Percentiles rank a stretch among this genome's conserved stretches.
Evolutionary conservation across 2,329 filamentous ascomycete species (phyloP).

Genomic region (Cordyceps militaris): DNA sequence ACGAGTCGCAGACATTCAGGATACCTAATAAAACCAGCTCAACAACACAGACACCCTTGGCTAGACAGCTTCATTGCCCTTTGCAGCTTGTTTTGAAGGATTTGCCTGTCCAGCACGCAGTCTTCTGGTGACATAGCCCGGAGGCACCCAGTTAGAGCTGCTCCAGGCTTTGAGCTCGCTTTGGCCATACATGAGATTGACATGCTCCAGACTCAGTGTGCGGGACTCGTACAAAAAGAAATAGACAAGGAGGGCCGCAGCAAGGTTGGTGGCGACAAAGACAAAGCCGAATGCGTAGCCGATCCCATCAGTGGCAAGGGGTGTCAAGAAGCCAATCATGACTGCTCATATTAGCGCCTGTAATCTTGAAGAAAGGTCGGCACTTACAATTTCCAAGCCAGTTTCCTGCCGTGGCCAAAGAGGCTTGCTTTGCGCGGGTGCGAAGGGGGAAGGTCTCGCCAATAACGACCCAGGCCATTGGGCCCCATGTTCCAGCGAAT

Average conservation of each 20-base stretch:
- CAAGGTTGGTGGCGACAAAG: conserved; percentile 55
- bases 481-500: conserved; percentile 64
- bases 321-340: conserved; percentile 61
- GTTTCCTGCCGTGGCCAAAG: conserved; percentile 47
- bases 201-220: conserved; percentile 60
- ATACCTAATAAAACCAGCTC: no score
- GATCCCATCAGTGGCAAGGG: conserved; percentile 55
- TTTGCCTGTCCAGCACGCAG: conserved; percentile 23
- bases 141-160: conserved; percentile 46
- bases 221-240: conserved; percentile 64
- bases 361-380: not conserved
- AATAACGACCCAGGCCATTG: conserved; percentile 61
- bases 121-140: conserved; percentile 36
- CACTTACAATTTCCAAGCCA: conserved; percentile 52
- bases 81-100: not conserved
- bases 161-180: conserved; percentile 52
- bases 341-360: conserved; percentile 29
- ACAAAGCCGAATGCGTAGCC: conserved; percentile 59
- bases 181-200: conserved; percentile 63
- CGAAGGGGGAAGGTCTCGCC: conserved; percentile 58
- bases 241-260: conserved; percentile 53
- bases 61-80: not conserved
- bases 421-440: conserved; percentile 47
- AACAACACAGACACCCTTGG: no score
- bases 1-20: no score